Conservation (phyloP, 2,329 filamentous ascomycete genomes). For the Scleromitrula shiraiana region DNA sequence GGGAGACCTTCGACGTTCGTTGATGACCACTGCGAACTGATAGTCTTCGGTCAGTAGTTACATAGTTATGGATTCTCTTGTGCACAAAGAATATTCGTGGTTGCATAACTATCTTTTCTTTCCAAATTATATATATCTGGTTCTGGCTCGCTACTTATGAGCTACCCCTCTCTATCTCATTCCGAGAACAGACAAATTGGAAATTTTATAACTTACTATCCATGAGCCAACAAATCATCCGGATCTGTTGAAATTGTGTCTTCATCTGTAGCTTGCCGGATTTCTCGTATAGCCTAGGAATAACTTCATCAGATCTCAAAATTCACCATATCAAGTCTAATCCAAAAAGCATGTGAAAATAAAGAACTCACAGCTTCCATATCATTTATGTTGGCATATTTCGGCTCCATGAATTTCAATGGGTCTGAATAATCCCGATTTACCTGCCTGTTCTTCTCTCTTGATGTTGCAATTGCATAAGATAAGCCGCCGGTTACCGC, state of each 20-base stretch:
- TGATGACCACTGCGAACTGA: slow-evolving; percentile 54
- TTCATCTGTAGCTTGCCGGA: slow-evolving; percentile 42
- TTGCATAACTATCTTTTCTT: no score
- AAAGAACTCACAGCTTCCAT: slow-evolving; percentile 40
- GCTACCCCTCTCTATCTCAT: no score
- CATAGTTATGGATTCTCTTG: no score
- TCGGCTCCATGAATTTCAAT: slow-evolving; percentile 23
- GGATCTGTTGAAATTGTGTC: slow-evolving; percentile 56
- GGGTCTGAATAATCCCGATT: slow-evolving; percentile 25
- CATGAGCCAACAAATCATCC: slow-evolving; percentile 52
- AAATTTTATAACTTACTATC: slow-evolving; percentile 34
- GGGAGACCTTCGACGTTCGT: slow-evolving; percentile 52
- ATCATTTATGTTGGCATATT: slow-evolving; percentile 41
- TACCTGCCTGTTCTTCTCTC: slow-evolving; percentile 5
- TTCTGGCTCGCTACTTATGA: background rate
- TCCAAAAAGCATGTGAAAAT: no score
- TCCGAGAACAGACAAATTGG: background rate
- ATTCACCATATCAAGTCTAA: background rate
- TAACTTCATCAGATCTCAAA: background rate
- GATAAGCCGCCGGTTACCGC: slow-evolving; percentile 16
- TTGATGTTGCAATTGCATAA: slow-evolving; percentile 14
- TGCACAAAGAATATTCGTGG: no score
- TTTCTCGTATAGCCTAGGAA: slow-evolving; percentile 45
- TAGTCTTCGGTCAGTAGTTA: background rate
- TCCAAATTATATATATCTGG: no score